phyloP scores from a whole-genome alignment of 768 basidiomycete genomes.

The Phylloporus arenicola region DNA sequence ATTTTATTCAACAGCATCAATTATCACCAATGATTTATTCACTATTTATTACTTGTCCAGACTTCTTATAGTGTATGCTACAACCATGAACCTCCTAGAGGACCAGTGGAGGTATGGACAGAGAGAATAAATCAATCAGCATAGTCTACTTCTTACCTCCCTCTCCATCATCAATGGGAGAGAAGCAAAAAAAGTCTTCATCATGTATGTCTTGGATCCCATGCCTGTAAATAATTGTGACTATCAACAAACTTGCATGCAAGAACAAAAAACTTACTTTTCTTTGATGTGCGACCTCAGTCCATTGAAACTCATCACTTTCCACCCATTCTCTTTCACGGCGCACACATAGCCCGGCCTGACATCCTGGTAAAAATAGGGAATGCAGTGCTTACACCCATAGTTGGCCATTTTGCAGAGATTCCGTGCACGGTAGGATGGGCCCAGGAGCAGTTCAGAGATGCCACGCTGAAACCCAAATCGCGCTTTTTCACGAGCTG shows the following conservation, averaged over 20 bases:
- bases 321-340: conserved; percentile 5
- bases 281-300: conserved; percentile 57
- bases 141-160: not conserved
- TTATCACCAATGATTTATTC: too few species aligned
- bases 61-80: too few species aligned
- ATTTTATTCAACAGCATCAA: too few species aligned
- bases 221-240: conserved; percentile 38
- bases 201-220: conserved; percentile 41
- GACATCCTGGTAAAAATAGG: not conserved
- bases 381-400: conserved; percentile 51
- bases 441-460: conserved; percentile 14
- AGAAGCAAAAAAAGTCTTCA: conserved; percentile 45
- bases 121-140: not conserved
- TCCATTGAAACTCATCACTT: conserved; percentile 47
- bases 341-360: not conserved
- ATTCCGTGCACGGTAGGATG: conserved; percentile 16
- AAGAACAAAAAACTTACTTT: conserved; percentile 40
- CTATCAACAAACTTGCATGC: conserved; percentile 1
- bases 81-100: too few species aligned
- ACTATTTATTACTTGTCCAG: too few species aligned
- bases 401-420: conserved; percentile 36
- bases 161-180: not conserved
- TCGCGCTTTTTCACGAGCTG: not conserved
- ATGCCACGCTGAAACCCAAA: conserved; percentile 24
- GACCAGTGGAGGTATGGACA: too few species aligned